These are phyloP conservation scores for Diplodia seriata DNA, from an alignment of 2,329 filamentous ascomycete species.

Conservation along the genomic window DNA sequence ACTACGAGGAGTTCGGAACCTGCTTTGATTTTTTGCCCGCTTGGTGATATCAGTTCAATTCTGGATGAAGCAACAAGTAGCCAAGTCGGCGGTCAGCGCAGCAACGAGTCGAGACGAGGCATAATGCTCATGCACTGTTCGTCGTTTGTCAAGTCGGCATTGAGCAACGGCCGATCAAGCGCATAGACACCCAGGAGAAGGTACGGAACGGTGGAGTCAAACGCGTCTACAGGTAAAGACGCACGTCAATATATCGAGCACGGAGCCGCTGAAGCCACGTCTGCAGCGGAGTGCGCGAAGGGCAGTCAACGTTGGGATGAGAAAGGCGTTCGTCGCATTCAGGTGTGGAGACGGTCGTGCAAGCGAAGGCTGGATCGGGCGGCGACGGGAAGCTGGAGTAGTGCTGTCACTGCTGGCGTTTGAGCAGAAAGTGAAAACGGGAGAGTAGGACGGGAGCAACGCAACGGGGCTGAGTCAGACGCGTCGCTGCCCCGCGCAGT, in stretches of 20 bases:
- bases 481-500: conserved; percentile 17
- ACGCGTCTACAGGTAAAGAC: background rate
- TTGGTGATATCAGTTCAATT: background rate
- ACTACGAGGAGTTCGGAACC: too few species aligned
- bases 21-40: background rate
- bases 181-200: too few species aligned
- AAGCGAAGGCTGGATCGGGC: background rate
- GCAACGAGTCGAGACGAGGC: background rate
- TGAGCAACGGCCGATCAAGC: background rate
- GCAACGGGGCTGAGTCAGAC: background rate
- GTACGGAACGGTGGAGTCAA: background rate
- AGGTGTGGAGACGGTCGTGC: background rate
- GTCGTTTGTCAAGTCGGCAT: too few species aligned
- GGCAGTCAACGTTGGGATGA: background rate
- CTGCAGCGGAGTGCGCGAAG: background rate
- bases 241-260: background rate
- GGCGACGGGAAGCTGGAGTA: background rate
- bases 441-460: too few species aligned
- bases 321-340: background rate
- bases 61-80: background rate
- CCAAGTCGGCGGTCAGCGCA: background rate
- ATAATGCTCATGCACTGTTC: background rate
- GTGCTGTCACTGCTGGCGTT: background rate
- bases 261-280: background rate
- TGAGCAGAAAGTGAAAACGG: background rate